Base-by-base conservation (phyloP, 1,284 basidiomycete genomes). In the Athelia psychrophila region DNA sequence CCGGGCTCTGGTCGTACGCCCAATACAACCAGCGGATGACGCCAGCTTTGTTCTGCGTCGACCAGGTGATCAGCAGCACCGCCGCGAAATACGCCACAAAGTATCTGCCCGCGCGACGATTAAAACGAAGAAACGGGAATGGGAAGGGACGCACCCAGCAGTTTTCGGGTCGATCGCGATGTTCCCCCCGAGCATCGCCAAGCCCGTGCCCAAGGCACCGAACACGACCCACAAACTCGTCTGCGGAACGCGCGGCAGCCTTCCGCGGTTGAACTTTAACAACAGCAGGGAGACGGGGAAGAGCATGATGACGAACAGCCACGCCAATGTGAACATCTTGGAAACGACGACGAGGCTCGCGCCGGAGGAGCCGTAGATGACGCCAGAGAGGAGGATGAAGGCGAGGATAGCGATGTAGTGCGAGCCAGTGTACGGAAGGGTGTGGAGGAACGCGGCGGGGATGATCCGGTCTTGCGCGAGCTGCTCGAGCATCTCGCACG, bases 181-280 rank as follows among this genome's bases (percentile, higher is more conserved):
- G 56, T 88, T 87, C 0, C 88, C 89, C 1, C 71, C 78, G 51
- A 81, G 74, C 3, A 86, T 71, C 0, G 71, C 66, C 2, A 71
- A 58, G 0, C 76, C 70, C n/a, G 86, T 64, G 2, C 69, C 40
- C 24, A 83, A 56, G 0, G 81, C 70, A 12, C 71, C 50, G 10
- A 78, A 55, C 16, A 81, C 69, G 22, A 71, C 57, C 16, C 54
- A 54, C 13, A 81, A 58, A 4, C 71, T 68, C 8, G 78, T 74
- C 20, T 60, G 67, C 5, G 66, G 68, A 3, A 64, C 54, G 22
- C 84, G 73, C 2, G 74, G 75, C 9, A 91, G 64, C 38, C 79
- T 74, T 3, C 83, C 80, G 3, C 86, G 77, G 51, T 83, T 84
- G 66, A 84, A 84, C 54, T 80, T 81, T 35, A 90, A 70, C 4